These are phyloP conservation scores for Xerophyta viscosa DNA, from an alignment of 106 monocot species.

Conservation along the genomic window DNA sequence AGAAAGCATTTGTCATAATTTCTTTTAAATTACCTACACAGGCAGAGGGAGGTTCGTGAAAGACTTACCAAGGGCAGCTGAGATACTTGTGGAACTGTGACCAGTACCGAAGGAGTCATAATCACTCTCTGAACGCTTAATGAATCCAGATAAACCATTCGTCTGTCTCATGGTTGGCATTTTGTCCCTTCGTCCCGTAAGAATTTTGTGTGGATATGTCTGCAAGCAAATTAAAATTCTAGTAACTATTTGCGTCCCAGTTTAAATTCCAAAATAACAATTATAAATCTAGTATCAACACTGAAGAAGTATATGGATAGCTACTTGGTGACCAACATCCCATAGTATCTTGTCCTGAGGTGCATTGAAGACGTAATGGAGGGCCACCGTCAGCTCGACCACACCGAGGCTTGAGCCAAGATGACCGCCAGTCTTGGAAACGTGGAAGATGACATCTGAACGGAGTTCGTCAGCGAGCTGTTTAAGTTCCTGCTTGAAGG, in stretches of 20 bases:
- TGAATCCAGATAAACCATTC: constrained; percentile 70
- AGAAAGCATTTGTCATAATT: too few relatives aligned
- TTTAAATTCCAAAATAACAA: too few relatives aligned
- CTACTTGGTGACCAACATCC: constrained; percentile 94
- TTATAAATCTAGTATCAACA: too few relatives aligned
- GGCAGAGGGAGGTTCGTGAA: too few relatives aligned
- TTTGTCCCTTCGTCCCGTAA: constrained; percentile 68
- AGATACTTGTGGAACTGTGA: constrained; percentile 91
- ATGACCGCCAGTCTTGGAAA: constrained; percentile 75
- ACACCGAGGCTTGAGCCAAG: constrained; percentile 78
- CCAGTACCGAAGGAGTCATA: constrained; percentile 85
- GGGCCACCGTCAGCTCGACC: constrained; percentile 76
- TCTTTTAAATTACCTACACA: too few relatives aligned
- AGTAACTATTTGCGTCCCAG: too few relatives aligned
- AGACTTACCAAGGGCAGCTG: constrained; percentile 68
- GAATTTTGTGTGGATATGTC: constrained; percentile 87
- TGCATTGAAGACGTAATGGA: constrained; percentile 77
- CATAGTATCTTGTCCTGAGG: constrained; percentile 88
- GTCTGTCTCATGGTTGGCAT: constrained; percentile 88
- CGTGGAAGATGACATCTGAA: constrained; percentile 56
- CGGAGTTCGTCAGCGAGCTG: constrained; percentile 69
- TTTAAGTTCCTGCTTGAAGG: constrained; percentile 45
- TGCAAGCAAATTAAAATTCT: constrained; percentile 22
- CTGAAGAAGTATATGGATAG: too few relatives aligned
- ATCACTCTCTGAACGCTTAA: constrained; percentile 75